These are phyloP conservation scores for Saccharomycopsis fibuligera DNA, from an alignment of 805 yeast genomes.

Conservation along the genomic window DNA sequence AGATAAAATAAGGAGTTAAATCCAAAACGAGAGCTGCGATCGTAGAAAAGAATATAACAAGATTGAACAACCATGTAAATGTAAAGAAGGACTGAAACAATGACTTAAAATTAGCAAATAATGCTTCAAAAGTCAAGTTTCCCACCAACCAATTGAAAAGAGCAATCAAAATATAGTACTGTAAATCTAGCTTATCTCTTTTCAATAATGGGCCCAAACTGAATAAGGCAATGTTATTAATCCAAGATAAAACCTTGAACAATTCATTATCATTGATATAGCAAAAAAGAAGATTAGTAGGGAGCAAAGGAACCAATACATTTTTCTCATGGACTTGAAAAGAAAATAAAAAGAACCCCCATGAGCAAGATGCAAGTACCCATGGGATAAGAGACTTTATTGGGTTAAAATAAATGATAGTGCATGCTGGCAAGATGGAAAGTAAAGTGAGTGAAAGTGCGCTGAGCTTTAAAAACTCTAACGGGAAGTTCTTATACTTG, in stretches of 20 bases:
- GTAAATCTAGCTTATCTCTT: slow-evolving; percentile 67
- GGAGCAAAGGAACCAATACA: slow-evolving; percentile 80
- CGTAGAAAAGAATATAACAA: slow-evolving; percentile 47
- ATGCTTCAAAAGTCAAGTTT: slow-evolving; percentile 43
- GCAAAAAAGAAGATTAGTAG: slow-evolving; percentile 62
- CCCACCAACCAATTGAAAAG: slow-evolving; percentile 79
- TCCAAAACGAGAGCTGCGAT: slow-evolving; percentile 47
- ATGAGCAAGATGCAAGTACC: slow-evolving; percentile 75
- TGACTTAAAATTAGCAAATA: slow-evolving; percentile 33
- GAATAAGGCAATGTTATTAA: slow-evolving; percentile 75
- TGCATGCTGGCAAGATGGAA: slow-evolving; percentile 51
- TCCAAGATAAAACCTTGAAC: slow-evolving; percentile 78
- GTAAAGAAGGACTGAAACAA: slow-evolving; percentile 42
- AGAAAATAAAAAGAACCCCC: slow-evolving; percentile 84
- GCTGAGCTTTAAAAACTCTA: slow-evolving; percentile 50
- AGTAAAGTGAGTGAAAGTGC: slow-evolving; percentile 49
- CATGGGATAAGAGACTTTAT: slow-evolving; percentile 44
- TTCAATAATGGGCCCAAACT: slow-evolving; percentile 83
- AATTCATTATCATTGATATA: slow-evolving; percentile 42
- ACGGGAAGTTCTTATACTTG: slow-evolving; percentile 59
- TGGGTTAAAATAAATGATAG: slow-evolving; percentile 45
- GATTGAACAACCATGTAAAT: slow-evolving; percentile 39
- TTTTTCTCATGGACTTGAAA: slow-evolving; percentile 97
- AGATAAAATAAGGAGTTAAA: slow-evolving; percentile 39
- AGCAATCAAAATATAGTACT: slow-evolving; percentile 55